Percentiles rank a stretch among this genome's conserved stretches.
These are phyloP conservation scores for Paratrimastix pyriformis DNA, from an alignment of 78 protist genomes.

Conservation along the genomic window DNA sequence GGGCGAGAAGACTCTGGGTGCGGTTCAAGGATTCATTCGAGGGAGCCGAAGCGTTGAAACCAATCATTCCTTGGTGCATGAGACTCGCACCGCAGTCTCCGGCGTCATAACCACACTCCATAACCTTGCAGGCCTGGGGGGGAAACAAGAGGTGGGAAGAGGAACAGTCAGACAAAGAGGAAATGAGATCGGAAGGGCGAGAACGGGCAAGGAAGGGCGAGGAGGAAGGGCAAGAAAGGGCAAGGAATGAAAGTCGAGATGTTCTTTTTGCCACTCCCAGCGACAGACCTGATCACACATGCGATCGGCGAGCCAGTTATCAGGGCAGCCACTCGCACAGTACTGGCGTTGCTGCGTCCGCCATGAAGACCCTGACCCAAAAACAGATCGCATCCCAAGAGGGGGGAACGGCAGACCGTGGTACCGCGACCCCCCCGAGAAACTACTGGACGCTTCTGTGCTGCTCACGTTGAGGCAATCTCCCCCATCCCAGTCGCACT, in stretches of 20 bases:
- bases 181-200: not conserved
- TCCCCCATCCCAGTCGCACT: slow-evolving; percentile 73
- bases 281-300: not conserved
- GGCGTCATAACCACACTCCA: slow-evolving; percentile 73
- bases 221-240: not conserved
- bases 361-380: not conserved
- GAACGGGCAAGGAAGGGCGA: not conserved
- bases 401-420: not conserved
- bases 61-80: not conserved
- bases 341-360: not conserved
- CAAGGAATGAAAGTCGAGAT: not conserved
- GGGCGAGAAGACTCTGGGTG: too few relatives aligned
- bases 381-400: too few relatives aligned
- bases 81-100: slow-evolving; percentile 68
- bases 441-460: not conserved
- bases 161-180: not conserved
- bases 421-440: not conserved
- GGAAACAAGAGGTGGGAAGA: not conserved
- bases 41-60: not conserved
- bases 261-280: not conserved
- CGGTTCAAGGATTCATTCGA: not conserved
- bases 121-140: not conserved
- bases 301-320: not conserved
- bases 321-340: not conserved
- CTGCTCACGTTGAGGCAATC: slow-evolving; percentile 46